Percentiles rank a stretch among this genome's conserved stretches.
Conservation (phyloP, 2,329 filamentous ascomycete species). For the Aureobasidium sp. region DNA sequence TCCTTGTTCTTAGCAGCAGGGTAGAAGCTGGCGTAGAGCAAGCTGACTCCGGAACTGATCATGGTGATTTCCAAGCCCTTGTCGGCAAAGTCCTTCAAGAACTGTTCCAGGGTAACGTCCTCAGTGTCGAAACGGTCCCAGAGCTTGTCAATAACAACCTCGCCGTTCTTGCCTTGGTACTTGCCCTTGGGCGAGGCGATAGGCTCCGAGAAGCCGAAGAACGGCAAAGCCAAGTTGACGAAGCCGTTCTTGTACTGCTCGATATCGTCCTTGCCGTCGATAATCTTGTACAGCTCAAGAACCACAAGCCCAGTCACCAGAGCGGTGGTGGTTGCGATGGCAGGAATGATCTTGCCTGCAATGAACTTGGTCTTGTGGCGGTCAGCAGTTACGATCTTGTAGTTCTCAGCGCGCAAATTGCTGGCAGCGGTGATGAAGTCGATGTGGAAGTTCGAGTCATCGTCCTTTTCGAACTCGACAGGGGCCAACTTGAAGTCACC, state of each 20-base stretch:
- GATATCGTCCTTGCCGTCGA: constrained; percentile 92
- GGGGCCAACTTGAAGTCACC: constrained; percentile 83
- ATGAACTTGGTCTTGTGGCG: constrained; percentile 99
- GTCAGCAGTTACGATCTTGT: constrained; percentile 89
- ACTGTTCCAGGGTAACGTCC: constrained; percentile 75
- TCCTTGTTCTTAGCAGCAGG: constrained; percentile 75
- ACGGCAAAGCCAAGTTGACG: constrained; percentile 88
- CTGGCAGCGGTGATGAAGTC: constrained; percentile 98
- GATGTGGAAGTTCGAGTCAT: constrained; percentile 96
- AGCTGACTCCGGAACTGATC: constrained; percentile 93
- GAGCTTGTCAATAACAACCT: constrained; percentile 83
- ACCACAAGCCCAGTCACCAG: constrained; percentile 90
- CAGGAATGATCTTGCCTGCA: constrained; percentile 97
- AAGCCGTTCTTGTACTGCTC: constrained; percentile 99
- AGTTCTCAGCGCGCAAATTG: constrained; percentile 94
- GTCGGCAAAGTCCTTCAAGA: constrained; percentile 72
- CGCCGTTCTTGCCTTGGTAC: constrained; percentile 71
- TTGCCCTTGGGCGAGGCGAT: constrained; percentile 88
- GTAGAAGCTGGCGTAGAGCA: constrained; percentile 93
- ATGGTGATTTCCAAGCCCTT: constrained; percentile 79
- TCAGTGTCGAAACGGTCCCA: constrained; percentile 95
- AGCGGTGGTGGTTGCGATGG: constrained; percentile 94
- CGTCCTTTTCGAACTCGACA: constrained; percentile 98
- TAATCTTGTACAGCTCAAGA: constrained; percentile 89
- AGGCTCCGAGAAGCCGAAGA: constrained; percentile 97